Evolutionary conservation across 768 basidiomycete genomes (phyloP), one percentile per base, ranked within the genome.

Genomic region (Agaricus sinodeliciosus): DNA sequence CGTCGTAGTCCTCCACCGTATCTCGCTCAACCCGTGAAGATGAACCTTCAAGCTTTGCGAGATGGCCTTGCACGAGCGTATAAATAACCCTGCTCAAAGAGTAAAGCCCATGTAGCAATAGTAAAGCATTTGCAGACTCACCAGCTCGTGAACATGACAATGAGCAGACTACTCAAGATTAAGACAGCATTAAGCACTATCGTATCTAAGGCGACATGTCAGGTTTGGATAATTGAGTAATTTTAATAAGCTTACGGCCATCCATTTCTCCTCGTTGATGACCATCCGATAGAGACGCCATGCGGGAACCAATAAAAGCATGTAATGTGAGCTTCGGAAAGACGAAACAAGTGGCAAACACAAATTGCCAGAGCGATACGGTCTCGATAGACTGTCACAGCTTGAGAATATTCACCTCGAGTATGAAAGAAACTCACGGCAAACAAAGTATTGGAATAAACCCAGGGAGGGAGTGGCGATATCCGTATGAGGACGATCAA

Each of bases 391-490:
- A 86, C 79, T 89, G 52, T 36, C 50, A 50, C 34, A 48, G 12
- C 43, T 39, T 48, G 35, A 50, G 41, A 4, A 34, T 54, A 8
- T 48, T 34, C 22, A 7, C 44, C 34, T 44, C 34, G 22, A 12
- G 47, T 56, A 34, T 12, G 49, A 45, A 46, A 49, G 16, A 27
- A 15, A 72, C 84, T 69, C 58, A 87, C 87, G 19, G 87, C 82
- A 60, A 90, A 90, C 16, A 93, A 71, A 0, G 83, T 72, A 55
- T 90, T 92, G n/a, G 84, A 81, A 61, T 91, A 94, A 0, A 87
- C 85, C 87, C 89, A 92, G 2, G 91, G 89, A 43, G 89, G 90
- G 64, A 94, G 80, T 3, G 91, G 84, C 3, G 87, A 90, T 18
- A 89, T 65, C 12, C 90, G 82, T 55, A 93, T 85, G 43, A 94